These are phyloP conservation scores for Diplocarpon mali DNA, from an alignment of 2,329 filamentous ascomycete genomes.

Conservation along the genomic window DNA sequence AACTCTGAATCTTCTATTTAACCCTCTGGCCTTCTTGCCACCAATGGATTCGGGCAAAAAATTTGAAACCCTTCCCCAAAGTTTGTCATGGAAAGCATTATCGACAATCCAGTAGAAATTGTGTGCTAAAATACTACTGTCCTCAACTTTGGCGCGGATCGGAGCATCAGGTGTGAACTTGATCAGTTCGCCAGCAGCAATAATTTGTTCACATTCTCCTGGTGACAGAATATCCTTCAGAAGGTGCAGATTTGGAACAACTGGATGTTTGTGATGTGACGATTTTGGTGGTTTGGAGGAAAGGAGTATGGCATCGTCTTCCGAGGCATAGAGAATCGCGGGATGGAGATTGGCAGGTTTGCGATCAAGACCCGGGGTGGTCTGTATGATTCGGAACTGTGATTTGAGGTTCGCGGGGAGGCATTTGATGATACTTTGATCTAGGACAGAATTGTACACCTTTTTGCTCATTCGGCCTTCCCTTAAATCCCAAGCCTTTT, in stretches of 20 bases:
- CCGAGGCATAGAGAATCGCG: slow-evolving; percentile 52
- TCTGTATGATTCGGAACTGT: slow-evolving; percentile 48
- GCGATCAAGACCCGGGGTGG: slow-evolving; percentile 44
- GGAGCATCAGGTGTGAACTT: slow-evolving; percentile 59
- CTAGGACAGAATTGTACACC: slow-evolving; percentile 46
- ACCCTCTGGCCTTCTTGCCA: slow-evolving; percentile 46
- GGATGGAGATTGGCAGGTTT: slow-evolving; percentile 59
- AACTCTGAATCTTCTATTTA: slow-evolving; percentile 60
- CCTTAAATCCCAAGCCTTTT: slow-evolving; percentile 50
- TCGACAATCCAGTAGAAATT: slow-evolving; percentile 68
- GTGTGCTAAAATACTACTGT: slow-evolving; percentile 55
- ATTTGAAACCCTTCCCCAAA: slow-evolving; percentile 49
- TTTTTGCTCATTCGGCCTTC: slow-evolving; percentile 30
- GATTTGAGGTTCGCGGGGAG: slow-evolving; percentile 30
- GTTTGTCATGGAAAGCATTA: slow-evolving; percentile 46
- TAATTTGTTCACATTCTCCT: slow-evolving; percentile 53
- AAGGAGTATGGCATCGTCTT: slow-evolving; percentile 44
- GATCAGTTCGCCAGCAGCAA: slow-evolving; percentile 53
- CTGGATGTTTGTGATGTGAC: slow-evolving; percentile 44
- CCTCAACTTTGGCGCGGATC: slow-evolving; percentile 48
- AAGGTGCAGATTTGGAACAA: slow-evolving; percentile 50
- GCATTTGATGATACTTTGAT: slow-evolving; percentile 40
- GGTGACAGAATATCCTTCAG: slow-evolving; percentile 48
- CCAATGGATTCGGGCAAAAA: slow-evolving; percentile 45
- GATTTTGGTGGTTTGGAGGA: slow-evolving; percentile 36